Conservation (phyloP, 2,329 filamentous ascomycete species). For the Plectosphaerella plurivora region DNA sequence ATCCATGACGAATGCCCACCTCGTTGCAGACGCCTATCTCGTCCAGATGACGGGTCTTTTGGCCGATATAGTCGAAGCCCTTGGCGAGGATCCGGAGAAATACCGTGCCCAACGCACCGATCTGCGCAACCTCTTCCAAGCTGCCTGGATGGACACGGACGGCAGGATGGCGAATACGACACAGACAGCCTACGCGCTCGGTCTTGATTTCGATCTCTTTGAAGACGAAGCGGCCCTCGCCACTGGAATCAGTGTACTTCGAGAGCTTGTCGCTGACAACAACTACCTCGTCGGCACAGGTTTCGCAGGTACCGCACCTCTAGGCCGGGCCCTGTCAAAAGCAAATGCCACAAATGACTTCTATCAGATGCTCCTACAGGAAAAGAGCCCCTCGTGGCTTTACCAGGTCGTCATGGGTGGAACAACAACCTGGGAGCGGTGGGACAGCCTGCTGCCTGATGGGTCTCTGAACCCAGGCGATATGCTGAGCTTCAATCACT, state of each 20-base stretch:
- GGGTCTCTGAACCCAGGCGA: slow-evolving; percentile 37
- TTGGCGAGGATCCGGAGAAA: slow-evolving; percentile 22
- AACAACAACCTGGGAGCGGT: slow-evolving; percentile 47
- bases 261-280: slow-evolving; percentile 24
- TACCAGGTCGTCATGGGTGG: slow-evolving; percentile 41
- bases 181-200: slow-evolving; percentile 33
- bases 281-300: slow-evolving; percentile 33
- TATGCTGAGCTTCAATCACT: slow-evolving; percentile 49
- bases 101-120: slow-evolving; percentile 15
- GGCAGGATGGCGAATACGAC: slow-evolving; percentile 28
- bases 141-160: slow-evolving; percentile 21
- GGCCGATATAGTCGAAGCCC: slow-evolving; percentile 23
- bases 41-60: slow-evolving; percentile 35
- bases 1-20: slow-evolving; percentile 31
- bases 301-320: slow-evolving; percentile 37
- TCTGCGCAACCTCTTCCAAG: slow-evolving; percentile 21
- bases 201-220: slow-evolving; percentile 31
- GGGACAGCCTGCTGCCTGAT: slow-evolving; percentile 41
- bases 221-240: slow-evolving; percentile 10
- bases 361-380: slow-evolving; percentile 45
- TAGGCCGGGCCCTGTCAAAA: slow-evolving; percentile 24
- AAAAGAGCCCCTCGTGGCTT: slow-evolving; percentile 39
- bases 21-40: slow-evolving; percentile 43
- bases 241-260: slow-evolving; percentile 20
- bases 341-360: slow-evolving; percentile 24